Conservation (phyloP, 1,284 basidiomycete genomes). For the Marasmius oreades region DNA sequence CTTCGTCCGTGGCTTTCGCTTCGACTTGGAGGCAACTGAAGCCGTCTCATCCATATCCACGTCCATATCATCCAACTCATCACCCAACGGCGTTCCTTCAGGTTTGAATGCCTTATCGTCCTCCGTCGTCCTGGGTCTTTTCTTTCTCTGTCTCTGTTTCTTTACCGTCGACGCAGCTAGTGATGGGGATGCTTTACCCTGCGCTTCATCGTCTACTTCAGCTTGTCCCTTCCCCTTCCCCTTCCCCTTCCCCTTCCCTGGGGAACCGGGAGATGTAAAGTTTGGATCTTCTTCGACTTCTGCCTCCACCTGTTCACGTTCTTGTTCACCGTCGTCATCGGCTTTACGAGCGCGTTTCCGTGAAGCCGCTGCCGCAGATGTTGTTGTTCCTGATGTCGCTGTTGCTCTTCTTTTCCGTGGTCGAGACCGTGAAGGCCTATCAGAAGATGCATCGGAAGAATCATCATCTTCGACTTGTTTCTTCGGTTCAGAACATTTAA, state of each 20-base stretch:
- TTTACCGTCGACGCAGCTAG: background rate
- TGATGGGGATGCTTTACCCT: too few species aligned
- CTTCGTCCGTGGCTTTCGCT: constrained; percentile 7
- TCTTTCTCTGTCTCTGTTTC: constrained; percentile 13
- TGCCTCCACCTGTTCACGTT: constrained; percentile 3
- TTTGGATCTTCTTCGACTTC: constrained; percentile 7
- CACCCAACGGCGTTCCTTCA: constrained; percentile 8
- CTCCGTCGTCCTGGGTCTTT: constrained; percentile 12
- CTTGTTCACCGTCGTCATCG: constrained; percentile 1
- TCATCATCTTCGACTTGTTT: constrained; percentile 21
- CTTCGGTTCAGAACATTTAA: constrained; percentile 46
- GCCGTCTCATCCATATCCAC: constrained; percentile 17
- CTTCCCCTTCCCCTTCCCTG: background rate
- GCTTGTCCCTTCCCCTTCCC: background rate
- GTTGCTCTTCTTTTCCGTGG: constrained; percentile 13
- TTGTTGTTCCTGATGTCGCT: too few species aligned
- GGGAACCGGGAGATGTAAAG: background rate
- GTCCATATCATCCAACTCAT: constrained; percentile 15
- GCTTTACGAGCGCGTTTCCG: constrained; percentile 12
- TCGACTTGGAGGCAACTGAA: constrained; percentile 8
- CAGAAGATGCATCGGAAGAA: constrained; percentile 11
- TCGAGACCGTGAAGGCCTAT: constrained; percentile 3
- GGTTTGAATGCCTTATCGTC: constrained; percentile 18
- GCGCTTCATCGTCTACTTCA: background rate
- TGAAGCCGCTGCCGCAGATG: background rate